Base-by-base conservation (phyloP, 495 filamentous ascomycete genomes). In the Xylaria telfairii region DNA sequence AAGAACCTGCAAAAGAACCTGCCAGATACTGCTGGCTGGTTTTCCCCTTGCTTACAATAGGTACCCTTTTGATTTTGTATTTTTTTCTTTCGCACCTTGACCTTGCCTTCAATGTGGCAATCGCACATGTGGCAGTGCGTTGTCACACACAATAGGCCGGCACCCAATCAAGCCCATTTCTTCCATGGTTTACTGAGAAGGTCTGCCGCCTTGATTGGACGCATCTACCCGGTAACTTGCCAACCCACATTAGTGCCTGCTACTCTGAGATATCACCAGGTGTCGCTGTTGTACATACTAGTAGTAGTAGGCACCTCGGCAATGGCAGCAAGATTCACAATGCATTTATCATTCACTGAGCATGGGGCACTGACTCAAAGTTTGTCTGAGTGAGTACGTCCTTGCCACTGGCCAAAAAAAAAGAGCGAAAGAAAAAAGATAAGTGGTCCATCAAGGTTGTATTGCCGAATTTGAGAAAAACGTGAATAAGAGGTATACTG, bases 1-100 rank as follows among this genome's bases (percentile, higher is more conserved):
- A 54, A 54, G 51, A 54, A 30, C 39, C 4, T 30, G 37, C 46
- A 47, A 57, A 57, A 57, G 65, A 67, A 67, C 26, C 46, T 67
- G 37, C 65, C 21, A 67, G 65, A 67, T 47, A 63, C 44, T 17
- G 26, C 51, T 54, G 26, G 21, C n/a, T 8, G n/a, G 51, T 26
- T 54, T 54, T 54, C 51, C 46, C 26, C 21, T n/a, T 54, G 51
- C 51, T 54, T 54, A 54, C 24, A n/a, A n/a, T n/a, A n/a, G n/a
- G n/a, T n/a, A n/a, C n/a, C n/a, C n/a, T n/a, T n/a, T n/a, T n/a
- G n/a, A n/a, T n/a, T n/a, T n/a, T n/a, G n/a, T n/a, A n/a, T n/a
- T n/a, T n/a, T n/a, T n/a, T 57, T 32, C 7, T 54, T 19, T 5
- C 2, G 54, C 19, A 57, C 28, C 28, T 32, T 57, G 53, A 6